These are phyloP conservation scores for Pichia inconspicua DNA, from an alignment of 1,139 yeast genomes.

Conservation along the genomic window DNA sequence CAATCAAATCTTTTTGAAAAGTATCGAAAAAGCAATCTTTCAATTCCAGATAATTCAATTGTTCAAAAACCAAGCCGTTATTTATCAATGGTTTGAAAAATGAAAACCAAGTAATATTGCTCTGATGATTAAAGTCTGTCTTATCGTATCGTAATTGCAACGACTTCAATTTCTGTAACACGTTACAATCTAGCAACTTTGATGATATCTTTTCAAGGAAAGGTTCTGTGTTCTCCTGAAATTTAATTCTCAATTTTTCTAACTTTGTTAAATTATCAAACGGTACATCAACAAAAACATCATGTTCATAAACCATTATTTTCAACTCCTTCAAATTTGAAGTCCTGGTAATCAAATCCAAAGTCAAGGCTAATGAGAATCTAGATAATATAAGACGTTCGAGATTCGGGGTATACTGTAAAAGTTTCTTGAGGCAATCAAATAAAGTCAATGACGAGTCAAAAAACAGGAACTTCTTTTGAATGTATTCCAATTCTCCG, in stretches of 20 bases:
- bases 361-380: conserved; percentile 13
- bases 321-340: conserved; percentile 12
- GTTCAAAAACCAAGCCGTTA: conserved; percentile 5
- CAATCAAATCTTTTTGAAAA: conserved; percentile 11
- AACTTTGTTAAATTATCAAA: conserved; percentile 8
- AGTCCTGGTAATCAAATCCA: conserved; percentile 3
- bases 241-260: conserved; percentile 15
- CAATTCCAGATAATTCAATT: conserved; percentile 15
- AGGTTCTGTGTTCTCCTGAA: conserved; percentile 18
- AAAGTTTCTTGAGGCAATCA: conserved; percentile 15
- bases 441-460: conserved; percentile 12
- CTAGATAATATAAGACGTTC: conserved; percentile 15
- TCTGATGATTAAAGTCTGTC: conserved; percentile 19
- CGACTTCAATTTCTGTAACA: conserved; percentile 10
- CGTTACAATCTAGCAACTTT: conserved; percentile 6
- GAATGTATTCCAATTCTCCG: conserved; percentile 11
- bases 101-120: conserved; percentile 22
- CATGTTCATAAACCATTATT: conserved; percentile 13
- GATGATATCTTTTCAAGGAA: conserved; percentile 12
- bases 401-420: conserved; percentile 16
- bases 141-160: conserved; percentile 17
- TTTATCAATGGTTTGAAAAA: conserved; percentile 15
- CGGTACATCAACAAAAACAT: conserved; percentile 5
- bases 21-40: conserved; percentile 20
- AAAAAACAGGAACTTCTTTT: conserved; percentile 8